Evolutionary conservation across 2,329 filamentous ascomycete genomes (phyloP), one percentile per base, ranked within the genome.

Genomic region (Colletotrichum sp.): DNA sequence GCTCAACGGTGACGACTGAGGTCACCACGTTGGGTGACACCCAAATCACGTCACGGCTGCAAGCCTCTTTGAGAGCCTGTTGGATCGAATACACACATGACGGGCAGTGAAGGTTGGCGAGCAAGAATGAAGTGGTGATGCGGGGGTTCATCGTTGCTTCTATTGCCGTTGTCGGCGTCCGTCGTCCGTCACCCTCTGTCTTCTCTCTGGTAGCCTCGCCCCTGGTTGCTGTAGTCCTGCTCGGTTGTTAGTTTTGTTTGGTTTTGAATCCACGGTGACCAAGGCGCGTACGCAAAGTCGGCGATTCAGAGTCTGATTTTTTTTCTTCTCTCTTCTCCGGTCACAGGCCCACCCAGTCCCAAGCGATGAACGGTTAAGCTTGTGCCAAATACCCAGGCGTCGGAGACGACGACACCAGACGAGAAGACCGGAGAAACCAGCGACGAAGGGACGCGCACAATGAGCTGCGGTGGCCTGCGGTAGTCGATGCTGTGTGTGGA

Each of bases 21-120:
- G 92, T 93, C 78, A 95, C 89, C 74, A 95, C 90, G 76, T 93
- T 94, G 73, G 92, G 90, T 75, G 92, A 93, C 34, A 94, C 89
- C 84, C 90, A 91, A 69, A 79, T 86, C 84, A 86, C 84, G 79
- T 80, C 89, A 83, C 79, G 82, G 67, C 77, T 79, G 77, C 84
- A 89, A 24, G 82, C 81, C 58, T 85, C 86, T 72, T 81, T 85
- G 72, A 95, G 83, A 73, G 89, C 87, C 68, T 88, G 84, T 78
- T 91, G 87, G 79, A 95, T 94, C 77, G 88, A 87, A 43, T 90
- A 88, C 64, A 94, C 90, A 81, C 93, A 95, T 74, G 93, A 93
- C 16, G 93, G 91, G 84, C 93, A 95, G 83, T 95, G 93, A n/a
- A 95, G 87, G 81, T 95, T 95, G 75, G 88, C 90, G 77, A 95